Conservation (phyloP, 108 stramenopile species). For the Cyclotella cryptica region DNA sequence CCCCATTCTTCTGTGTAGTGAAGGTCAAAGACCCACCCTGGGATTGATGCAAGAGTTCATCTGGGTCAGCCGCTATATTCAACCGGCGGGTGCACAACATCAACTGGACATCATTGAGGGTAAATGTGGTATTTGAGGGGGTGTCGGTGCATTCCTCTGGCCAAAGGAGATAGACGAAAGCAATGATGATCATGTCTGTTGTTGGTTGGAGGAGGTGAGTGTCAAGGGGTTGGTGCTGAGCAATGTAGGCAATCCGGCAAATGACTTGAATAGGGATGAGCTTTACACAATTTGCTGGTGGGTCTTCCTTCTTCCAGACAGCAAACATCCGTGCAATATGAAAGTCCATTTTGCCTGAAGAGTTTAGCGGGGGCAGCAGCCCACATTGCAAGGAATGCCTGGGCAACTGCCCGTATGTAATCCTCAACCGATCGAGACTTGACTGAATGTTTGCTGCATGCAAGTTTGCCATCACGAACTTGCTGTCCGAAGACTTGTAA, state of each 20-base stretch:
- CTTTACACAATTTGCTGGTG: conserved; percentile 51
- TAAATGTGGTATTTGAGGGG: conserved; percentile 27
- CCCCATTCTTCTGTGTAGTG: no score
- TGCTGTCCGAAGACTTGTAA: conserved; percentile 3
- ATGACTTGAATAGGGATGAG: conserved; percentile 53
- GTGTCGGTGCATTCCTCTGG: conserved; percentile 33
- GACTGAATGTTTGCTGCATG: neutral
- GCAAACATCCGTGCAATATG: conserved; percentile 21
- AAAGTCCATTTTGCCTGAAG: conserved; percentile 26
- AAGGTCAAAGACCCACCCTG: no score
- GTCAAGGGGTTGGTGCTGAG: conserved; percentile 8
- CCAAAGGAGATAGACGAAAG: conserved; percentile 60
- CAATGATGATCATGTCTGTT: no score
- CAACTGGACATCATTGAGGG: conserved; percentile 37
- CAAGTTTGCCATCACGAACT: conserved; percentile 29
- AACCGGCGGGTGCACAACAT: conserved; percentile 36
- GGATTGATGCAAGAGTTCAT: no score
- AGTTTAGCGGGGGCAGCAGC: conserved; percentile 28
- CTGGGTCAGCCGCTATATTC: no score
- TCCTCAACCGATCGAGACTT: no score
- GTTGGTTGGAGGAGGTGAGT: conserved; percentile 11
- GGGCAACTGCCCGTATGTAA: conserved; percentile 42
- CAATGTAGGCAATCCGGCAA: conserved; percentile 10
- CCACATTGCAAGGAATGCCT: conserved; percentile 47
- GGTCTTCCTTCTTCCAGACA: conserved; percentile 42